phyloP scores from a whole-genome alignment of 2,329 filamentous ascomycete genomes.

The Colletotrichum sp. region DNA sequence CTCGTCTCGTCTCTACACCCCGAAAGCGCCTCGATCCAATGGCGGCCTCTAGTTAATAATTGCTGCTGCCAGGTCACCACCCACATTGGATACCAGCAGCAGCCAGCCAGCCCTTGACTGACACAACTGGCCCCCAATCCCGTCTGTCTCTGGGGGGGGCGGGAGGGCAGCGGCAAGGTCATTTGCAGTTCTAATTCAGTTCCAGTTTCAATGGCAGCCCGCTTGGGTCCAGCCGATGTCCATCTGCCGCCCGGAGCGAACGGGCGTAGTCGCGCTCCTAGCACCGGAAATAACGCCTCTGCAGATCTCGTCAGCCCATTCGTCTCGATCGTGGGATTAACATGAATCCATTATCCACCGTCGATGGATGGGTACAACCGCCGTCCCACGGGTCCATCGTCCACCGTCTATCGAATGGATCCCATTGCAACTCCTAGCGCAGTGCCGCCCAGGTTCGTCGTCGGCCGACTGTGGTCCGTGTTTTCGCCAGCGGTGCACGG shows the following conservation, averaged over 20 bases:
- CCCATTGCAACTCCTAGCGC: not conserved
- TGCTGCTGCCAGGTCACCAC: not conserved
- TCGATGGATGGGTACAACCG: not conserved
- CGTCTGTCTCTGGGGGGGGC: not conserved
- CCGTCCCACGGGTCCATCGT: not conserved
- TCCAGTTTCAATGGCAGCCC: not conserved
- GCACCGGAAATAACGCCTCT: slow-evolving; percentile 8
- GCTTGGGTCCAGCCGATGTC: not conserved
- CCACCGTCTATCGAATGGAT: not conserved
- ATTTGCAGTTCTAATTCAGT: not conserved
- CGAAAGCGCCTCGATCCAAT: not conserved
- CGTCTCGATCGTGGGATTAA: not conserved
- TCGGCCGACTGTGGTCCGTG: not conserved
- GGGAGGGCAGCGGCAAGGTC: not conserved
- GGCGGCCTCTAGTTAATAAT: not conserved
- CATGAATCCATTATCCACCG: not conserved
- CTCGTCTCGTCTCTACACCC: not conserved
- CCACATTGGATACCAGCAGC: not conserved
- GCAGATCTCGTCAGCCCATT: not conserved
- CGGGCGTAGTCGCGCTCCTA: not conserved
- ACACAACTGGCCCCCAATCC: not conserved
- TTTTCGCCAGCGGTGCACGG: not conserved
- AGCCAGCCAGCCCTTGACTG: not conserved
- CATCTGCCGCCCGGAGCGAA: slow-evolving; percentile 8
- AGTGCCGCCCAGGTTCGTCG: not conserved